Base-by-base conservation (phyloP, 306 rosid species). In the Quercus mongolica region DNA sequence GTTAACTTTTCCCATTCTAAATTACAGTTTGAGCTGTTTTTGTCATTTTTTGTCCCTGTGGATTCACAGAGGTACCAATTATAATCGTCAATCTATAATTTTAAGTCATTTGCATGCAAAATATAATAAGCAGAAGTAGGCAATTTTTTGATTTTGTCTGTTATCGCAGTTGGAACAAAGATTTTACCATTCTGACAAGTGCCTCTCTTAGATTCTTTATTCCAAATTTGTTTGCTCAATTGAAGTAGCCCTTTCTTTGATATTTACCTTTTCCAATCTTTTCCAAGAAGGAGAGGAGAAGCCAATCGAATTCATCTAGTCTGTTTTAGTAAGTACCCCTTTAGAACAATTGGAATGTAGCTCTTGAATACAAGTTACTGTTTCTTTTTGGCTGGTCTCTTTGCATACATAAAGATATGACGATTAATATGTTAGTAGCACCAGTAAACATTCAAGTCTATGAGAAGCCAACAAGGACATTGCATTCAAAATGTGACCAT, bases 401-500 rank as follows among this genome's bases (percentile, higher is more conserved):
- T 28, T 31, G 3, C 71, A 31, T 31, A 31, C 44, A 65, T 18
- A 30, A 65, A 18, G 33, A 30, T 17, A 65, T 2, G 23, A 31
- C 19, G 3, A 31, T 18, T 17, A 33, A 17, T 5, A 19, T 67
- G 25, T 18, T 7, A 33, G 52, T 33, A 33, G 41, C n/a, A 14
- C 41, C 69, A 63, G 41, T 35, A 28, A 63, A 63, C 5, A 14
- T 26, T 6, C 17, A 28, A 6, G 3, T 17, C 13, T 20, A 17
- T 63, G 57, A 59, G 33, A 79, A 79, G 75, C 52, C 33, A 58
- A 46, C 72, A 70, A 59, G 56, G 83, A 76, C 78, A 52, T 30
- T 68, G 57, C 79, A 30, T 28, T 0, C 35, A 68, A 49, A 13
- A 4, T 54, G 21, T 30, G 91, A 79, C 89, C 35, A 12, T 73